Base-by-base conservation (phyloP, 495 filamentous ascomycete genomes). In the Aspergillus steynii region DNA sequence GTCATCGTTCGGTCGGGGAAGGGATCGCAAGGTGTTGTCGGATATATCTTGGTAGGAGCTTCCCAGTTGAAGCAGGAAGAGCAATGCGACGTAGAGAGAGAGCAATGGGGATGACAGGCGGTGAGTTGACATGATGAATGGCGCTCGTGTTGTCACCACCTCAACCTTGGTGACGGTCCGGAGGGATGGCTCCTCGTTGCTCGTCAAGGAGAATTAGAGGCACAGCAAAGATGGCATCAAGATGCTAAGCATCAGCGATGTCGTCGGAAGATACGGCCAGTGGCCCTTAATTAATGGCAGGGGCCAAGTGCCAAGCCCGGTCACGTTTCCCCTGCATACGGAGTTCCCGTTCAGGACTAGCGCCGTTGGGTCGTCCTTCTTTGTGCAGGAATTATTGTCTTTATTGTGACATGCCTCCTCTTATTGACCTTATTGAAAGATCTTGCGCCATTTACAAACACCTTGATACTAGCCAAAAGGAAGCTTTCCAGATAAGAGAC, bases 21-120 rank as follows among this genome's bases (percentile, higher is more conserved):
- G 77, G 45, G 74, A 70, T 45, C 75, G 77, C 14, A 98, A 80
- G 25, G 88, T 87, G 49, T 85, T 75, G 64, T 94, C 87, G 12
- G 93, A 91, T 56, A 96, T 76, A 37, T 81, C 76, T 37, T 86
- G 85, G 79, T 96, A 96, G 61, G 88, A 89, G 37, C 73, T 60
- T 26, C 62, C 64, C 2, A 67, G 68, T 29, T 62, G 37, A n/a
- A 79, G 53, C 7, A 78, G 56, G 27, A 63, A 60, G 0, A 74
- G 52, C 3, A 78, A 47, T 27, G 61, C 61, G 20, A 78, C 57
- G 57, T 63, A 73, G 50, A 74, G 42, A n/a, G 70, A 65, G 12
- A 76, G 58, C 46, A 77, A 52, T 47, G 56, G 68, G 61, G 67
- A 65, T 47, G 60, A 34, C 37, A 65, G 59, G 65, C 65, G 79